A percentile compares a stretch with the other conserved stretches of the same genome.
Conservation (phyloP, 148 eudicot species). For the Camellia sinensis region DNA sequence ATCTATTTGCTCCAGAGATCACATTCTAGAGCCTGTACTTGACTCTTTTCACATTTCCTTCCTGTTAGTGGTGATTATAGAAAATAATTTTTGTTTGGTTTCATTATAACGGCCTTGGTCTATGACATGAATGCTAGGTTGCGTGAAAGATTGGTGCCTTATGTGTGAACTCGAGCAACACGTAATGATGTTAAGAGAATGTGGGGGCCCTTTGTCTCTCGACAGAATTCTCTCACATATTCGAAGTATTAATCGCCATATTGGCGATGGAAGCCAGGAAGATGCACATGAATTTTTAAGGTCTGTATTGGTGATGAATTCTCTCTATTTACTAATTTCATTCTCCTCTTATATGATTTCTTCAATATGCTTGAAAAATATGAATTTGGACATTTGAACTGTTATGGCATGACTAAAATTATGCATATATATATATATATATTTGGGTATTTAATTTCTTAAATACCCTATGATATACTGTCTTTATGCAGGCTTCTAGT, state of each 20-base stretch:
- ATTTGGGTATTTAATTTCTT: conserved; percentile 10
- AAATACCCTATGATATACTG: not conserved
- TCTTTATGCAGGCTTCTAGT: conserved; percentile 67
- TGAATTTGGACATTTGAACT: conserved; percentile 5
- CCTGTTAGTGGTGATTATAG: conserved; percentile 13
- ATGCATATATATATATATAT: not conserved
- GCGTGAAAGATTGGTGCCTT: conserved; percentile 76
- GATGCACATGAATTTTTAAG: conserved; percentile 98
- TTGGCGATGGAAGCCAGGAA: conserved; percentile 96
- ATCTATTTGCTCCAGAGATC: conserved; percentile 67
- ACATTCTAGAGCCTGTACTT: conserved; percentile 81
- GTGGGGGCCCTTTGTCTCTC: conserved; percentile 76
- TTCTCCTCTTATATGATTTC: not conserved
- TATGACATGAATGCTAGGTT: conserved; percentile 40
- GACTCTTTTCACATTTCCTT: conserved; percentile 16
- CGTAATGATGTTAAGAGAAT: conserved; percentile 64
- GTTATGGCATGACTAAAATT: conserved; percentile 1
- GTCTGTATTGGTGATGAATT: conserved; percentile 27
- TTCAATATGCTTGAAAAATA: not conserved
- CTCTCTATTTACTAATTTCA: not conserved
- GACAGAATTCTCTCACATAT: conserved; percentile 68
- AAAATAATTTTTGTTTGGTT: conserved; percentile 11
- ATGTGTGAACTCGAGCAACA: conserved; percentile 96
- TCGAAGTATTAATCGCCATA: conserved; percentile 68
- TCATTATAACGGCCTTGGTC: conserved; percentile 17